These are phyloP conservation scores for Tarenaya hassleriana DNA, from an alignment of 345 rosid genomes.

Conservation along the genomic window DNA sequence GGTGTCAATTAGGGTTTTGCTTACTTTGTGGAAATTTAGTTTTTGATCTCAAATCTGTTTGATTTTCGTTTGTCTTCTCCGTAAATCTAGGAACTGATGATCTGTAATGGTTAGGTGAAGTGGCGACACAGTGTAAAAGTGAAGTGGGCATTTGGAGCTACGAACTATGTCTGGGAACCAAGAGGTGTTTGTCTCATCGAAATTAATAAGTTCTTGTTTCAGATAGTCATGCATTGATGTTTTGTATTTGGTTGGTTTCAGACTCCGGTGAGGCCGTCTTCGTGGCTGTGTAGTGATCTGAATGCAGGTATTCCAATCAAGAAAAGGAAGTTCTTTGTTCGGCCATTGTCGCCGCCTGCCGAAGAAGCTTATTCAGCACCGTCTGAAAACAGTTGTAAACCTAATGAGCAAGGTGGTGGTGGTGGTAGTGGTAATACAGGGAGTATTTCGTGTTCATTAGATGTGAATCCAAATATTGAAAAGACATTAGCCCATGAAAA, in stretches of 20 bases:
- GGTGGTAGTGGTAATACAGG: constrained; percentile 22
- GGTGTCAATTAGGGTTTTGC: constrained; percentile 18
- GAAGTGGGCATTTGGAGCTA: constrained; percentile 26
- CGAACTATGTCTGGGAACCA: constrained; percentile 44
- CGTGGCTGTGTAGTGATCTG: constrained; percentile 45
- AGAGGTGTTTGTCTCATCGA: constrained; percentile 41
- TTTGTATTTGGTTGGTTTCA: constrained; percentile 30
- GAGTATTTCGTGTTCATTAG: constrained; percentile 28
- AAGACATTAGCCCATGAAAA: constrained; percentile 14
- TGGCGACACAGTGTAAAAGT: constrained; percentile 16
- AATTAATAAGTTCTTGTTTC: constrained; percentile 15
- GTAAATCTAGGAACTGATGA: constrained; percentile 2
- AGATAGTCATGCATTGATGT: constrained; percentile 9
- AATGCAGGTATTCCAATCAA: constrained; percentile 70
- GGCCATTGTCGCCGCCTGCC: constrained; percentile 35
- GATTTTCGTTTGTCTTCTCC: constrained; percentile 2
- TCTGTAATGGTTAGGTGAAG: constrained; percentile 23
- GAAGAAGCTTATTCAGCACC: constrained; percentile 28
- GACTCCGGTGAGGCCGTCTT: constrained; percentile 41
- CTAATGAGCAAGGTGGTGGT: constrained; percentile 22
- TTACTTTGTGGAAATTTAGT: background rate
- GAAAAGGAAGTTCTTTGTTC: constrained; percentile 60
- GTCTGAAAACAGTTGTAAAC: constrained; percentile 19
- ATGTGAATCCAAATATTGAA: constrained; percentile 14
- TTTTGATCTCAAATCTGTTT: constrained; percentile 16